Conservation (phyloP, 805 yeast genomes). For the Priceomyces melissophilus region DNA sequence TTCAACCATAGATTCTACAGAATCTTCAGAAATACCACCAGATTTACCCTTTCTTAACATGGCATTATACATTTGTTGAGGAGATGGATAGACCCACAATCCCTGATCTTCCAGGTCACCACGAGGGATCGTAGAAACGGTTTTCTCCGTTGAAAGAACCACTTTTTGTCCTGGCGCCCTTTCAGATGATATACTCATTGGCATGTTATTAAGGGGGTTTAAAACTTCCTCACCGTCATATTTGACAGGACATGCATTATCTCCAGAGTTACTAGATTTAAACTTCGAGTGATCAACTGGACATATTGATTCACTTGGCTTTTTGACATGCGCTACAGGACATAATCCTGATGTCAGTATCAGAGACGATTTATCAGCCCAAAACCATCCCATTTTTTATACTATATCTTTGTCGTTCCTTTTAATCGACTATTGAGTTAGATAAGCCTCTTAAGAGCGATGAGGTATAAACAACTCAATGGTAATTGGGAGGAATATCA, state of each 20-base stretch:
- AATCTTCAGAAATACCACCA: slow-evolving; percentile 87
- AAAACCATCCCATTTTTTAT: slow-evolving; percentile 81
- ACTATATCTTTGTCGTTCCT: neutral
- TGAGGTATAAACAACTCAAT: too few relatives aligned
- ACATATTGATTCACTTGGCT: slow-evolving; percentile 17
- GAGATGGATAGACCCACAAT: slow-evolving; percentile 98
- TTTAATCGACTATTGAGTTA: too few relatives aligned
- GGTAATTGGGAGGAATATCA: too few relatives aligned
- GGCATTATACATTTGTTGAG: slow-evolving; percentile 98
- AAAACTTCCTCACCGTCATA: slow-evolving; percentile 31
- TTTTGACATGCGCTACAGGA: slow-evolving; percentile 36
- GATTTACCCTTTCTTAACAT: slow-evolving; percentile 92
- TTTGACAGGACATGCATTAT: slow-evolving; percentile 19
- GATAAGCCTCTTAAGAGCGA: too few relatives aligned
- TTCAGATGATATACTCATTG: slow-evolving; percentile 60
- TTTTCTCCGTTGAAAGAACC: slow-evolving; percentile 77
- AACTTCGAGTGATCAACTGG: slow-evolving; percentile 28
- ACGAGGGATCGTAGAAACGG: slow-evolving; percentile 81
- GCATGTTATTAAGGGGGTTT: slow-evolving; percentile 90
- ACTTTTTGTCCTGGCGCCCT: slow-evolving; percentile 78
- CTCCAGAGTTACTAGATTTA: slow-evolving; percentile 10
- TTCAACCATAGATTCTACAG: slow-evolving; percentile 94
- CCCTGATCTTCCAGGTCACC: slow-evolving; percentile 66
- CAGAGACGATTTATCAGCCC: slow-evolving; percentile 50
- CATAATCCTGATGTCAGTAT: slow-evolving; percentile 19